A percentile compares a stretch with the other conserved stretches of the same genome.
These are phyloP conservation scores for Peronospora tabacina DNA, from an alignment of 352 stramenopile species.

Conservation along the genomic window DNA sequence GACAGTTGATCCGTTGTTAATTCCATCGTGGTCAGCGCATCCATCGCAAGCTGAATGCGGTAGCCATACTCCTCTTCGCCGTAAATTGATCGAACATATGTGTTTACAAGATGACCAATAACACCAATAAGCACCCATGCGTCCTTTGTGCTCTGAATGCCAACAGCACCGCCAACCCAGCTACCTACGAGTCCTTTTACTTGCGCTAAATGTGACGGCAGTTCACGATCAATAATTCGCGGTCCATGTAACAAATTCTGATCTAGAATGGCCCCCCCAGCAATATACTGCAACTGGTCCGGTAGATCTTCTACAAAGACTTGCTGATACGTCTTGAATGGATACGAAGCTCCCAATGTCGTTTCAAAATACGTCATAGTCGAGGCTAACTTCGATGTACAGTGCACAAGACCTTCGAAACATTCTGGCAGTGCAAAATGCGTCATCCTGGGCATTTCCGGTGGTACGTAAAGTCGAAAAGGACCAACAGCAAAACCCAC, in stretches of 20 bases:
- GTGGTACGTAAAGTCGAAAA: conserved; percentile 65
- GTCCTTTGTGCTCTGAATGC: conserved; percentile 80
- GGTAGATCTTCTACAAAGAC: conserved; percentile 82
- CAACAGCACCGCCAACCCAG: conserved; percentile 71
- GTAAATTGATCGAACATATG: conserved; percentile 71
- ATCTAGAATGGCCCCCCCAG: conserved; percentile 60
- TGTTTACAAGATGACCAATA: conserved; percentile 75
- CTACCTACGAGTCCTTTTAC: conserved; percentile 71
- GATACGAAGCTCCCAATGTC: conserved; percentile 58
- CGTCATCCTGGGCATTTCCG: conserved; percentile 75
- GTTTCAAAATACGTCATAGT: conserved; percentile 76
- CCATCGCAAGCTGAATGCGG: conserved; percentile 78
- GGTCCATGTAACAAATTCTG: conserved; percentile 72
- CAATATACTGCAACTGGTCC: conserved; percentile 62
- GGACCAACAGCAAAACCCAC: conserved; percentile 75
- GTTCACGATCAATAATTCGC: conserved; percentile 71
- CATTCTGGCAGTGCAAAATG: conserved; percentile 75
- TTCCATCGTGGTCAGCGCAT: conserved; percentile 81
- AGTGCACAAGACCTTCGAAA: conserved; percentile 72
- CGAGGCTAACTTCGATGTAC: conserved; percentile 60
- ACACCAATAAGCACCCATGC: conserved; percentile 79
- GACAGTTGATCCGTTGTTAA: conserved; percentile 58
- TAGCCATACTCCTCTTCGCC: conserved; percentile 83
- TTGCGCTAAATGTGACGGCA: conserved; percentile 75
- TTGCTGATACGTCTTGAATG: conserved; percentile 84